Base-by-base conservation (phyloP, 2,329 filamentous ascomycete species). In the Sporothrix inflata region DNA sequence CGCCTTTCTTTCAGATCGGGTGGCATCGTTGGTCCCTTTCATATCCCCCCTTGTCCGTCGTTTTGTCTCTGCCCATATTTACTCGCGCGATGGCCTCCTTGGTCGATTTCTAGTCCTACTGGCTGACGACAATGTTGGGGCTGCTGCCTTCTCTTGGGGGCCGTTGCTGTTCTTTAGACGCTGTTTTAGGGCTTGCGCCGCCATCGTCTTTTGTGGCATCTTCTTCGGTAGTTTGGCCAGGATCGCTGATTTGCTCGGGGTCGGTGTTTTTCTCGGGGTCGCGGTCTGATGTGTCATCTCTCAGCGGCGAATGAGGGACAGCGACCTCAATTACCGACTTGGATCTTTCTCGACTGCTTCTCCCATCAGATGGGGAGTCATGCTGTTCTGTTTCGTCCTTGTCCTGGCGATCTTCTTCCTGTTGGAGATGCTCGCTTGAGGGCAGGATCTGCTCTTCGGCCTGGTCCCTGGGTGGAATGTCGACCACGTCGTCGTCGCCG, bases 251-350 rank as follows among this genome's bases (percentile, higher is more conserved):
- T 38, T 67, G 27, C 9, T 67, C 65, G 9, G 3, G 45, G 16
- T 66, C 60, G 30, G 27, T 16, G 45, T 19, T n/a, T 4, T 16
- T 38, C 38, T 47, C 55, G 11, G 47, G 69, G 16, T 55, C 70
- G 38, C 42, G 67, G 4, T 63, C 65, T 4, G 27, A 24, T 19
- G 11, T 42, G 16, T 30, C 40, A n/a, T 24, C 45, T 51, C 45
- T 38, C 8, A n/a, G 40, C 7, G 24, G 55, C 14, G 40, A 21
- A 12, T 42, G 30, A n/a, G 57, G 70, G 16, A 74, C 72, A 8
- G 72, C 74, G 1, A 73, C 74, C 34, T 75, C 74, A 12, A 75
- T 75, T n/a, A 74, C 72, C 16, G 74, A 75, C 55, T 55, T 69
- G 1, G 74, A 72, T 27, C 73, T 47, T 51, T 75, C 70, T 27